Evolutionary conservation across 176 grass and related monocot genomes (phyloP), one percentile per base, ranked within the genome.

Genomic region (Urochloa ruziziensis): DNA sequence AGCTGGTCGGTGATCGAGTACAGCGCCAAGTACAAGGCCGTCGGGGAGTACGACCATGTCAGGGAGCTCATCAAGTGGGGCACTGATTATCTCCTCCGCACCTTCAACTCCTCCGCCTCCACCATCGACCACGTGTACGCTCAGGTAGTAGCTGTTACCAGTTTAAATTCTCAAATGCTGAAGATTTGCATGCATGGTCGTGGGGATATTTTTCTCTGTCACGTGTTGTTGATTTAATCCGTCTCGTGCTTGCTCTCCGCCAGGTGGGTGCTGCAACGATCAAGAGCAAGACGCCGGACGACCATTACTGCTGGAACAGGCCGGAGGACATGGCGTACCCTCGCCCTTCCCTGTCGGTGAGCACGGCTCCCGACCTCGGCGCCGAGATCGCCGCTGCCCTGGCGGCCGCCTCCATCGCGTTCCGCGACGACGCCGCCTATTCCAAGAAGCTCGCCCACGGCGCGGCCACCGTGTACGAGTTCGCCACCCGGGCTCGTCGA

Each of bases 1-100:
- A 99, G 96, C 82, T 99, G 96, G 96, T 95, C 96, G 25, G 96
- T 96, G 60, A 80, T 99, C 36, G 96, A 99, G 78, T 96, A 99
- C 80, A 89, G 89, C 68, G 69, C 89, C 24, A 91, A 89, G 83
- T 99, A 96, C 91, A 96, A 99, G 85, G 96, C 91, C 29, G 84
- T 96, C 13, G 93, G 87, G 12, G 96, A 99, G 88, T 96, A 99
- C 47, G 91, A 96, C 9, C 93, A 94, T 83, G 89, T 94, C 39
- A 91, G 89, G 84, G 93, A 99, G 19, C 81, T 99, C 74, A 99
- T 96, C 84, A 99, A 87, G 86, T 96, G 96, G 96, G 96, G 96
- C 18, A 92, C 96, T 1, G 93, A 99, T 75, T 99, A 99, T 60
- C 73, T 99, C 19, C 93, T 99, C 14, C 86, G 83, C 67, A 99